Conservation (phyloP, 495 filamentous ascomycete species). For the Clohesyomyces aquaticus region DNA sequence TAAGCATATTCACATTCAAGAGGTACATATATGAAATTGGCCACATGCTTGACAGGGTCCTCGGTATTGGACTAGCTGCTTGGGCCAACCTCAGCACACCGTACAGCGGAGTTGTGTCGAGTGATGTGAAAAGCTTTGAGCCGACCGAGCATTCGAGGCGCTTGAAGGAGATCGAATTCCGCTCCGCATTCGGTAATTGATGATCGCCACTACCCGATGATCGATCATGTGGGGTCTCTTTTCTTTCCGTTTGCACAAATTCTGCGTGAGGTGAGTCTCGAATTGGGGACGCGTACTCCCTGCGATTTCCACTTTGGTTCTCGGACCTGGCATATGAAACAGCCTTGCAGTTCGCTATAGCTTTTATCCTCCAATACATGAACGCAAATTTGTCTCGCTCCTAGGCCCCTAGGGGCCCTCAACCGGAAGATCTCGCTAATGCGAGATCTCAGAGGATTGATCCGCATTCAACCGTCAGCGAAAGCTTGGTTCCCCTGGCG, state of each 20-base stretch:
- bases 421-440: slow-evolving; percentile 1
- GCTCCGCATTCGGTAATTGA: background rate
- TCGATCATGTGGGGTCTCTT: background rate
- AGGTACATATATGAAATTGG: background rate
- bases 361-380: slow-evolving; percentile 3
- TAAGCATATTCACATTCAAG: background rate
- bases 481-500: slow-evolving; percentile 10
- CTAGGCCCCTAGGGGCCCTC: background rate
- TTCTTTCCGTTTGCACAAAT: slow-evolving; percentile 1
- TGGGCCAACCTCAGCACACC: no score
- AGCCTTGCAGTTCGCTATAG: slow-evolving; percentile 3
- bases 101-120: background rate
- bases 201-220: background rate
- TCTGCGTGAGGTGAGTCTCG: background rate
- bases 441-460: slow-evolving; percentile 26
- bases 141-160: background rate
- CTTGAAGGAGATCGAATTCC: background rate
- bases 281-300: slow-evolving; percentile 34
- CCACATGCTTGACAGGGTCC: background rate
- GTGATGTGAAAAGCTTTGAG: background rate
- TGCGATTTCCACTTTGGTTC: slow-evolving; percentile 13
- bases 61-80: no score
- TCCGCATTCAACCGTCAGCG: slow-evolving; percentile 30
- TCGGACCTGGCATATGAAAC: background rate
- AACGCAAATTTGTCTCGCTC: background rate